phyloP scores from a whole-genome alignment of 306 rosid species.

The Casuarina equisetifolia region DNA sequence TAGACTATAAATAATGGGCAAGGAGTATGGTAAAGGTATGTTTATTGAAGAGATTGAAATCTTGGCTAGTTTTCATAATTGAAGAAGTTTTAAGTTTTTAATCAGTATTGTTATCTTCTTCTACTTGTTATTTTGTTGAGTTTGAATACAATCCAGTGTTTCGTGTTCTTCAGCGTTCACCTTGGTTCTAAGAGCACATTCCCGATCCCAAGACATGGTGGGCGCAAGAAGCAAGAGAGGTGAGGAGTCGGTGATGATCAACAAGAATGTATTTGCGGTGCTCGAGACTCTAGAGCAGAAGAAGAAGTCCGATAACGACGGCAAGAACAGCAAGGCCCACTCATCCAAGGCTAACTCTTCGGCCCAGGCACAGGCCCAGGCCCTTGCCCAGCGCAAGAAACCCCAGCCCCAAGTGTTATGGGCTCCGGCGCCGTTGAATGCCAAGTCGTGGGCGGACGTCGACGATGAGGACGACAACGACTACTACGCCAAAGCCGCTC shows the following conservation, averaged over 20 bases:
- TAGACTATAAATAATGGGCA: too few species aligned
- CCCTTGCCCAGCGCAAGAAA: slow-evolving; percentile 46
- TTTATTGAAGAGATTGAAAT: too few species aligned
- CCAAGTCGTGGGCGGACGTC: slow-evolving; percentile 86
- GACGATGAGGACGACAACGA: slow-evolving; percentile 86
- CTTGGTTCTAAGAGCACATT: background rate
- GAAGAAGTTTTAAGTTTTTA: too few species aligned
- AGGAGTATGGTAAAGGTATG: too few species aligned
- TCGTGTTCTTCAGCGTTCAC: too few species aligned
- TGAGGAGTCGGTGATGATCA: slow-evolving; percentile 77
- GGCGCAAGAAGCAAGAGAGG: slow-evolving; percentile 91
- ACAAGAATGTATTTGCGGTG: slow-evolving; percentile 88
- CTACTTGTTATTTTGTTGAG: too few species aligned
- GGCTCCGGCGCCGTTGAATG: slow-evolving; percentile 75
- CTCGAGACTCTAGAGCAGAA: slow-evolving; percentile 81
- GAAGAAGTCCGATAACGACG: slow-evolving; percentile 88
- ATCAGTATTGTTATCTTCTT: too few species aligned
- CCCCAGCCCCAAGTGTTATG: slow-evolving; percentile 66
- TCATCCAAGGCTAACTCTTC: slow-evolving; percentile 47
- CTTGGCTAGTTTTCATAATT: too few species aligned
- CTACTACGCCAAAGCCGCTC: slow-evolving; percentile 70
- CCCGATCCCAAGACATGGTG: slow-evolving; percentile 58
- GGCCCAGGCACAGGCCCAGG: too few species aligned
- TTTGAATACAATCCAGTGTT: background rate
- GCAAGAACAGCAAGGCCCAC: slow-evolving; percentile 53